Base-by-base conservation (phyloP, 108 stramenopile genomes). In the Cyclotella choctawhatcheeana region DNA sequence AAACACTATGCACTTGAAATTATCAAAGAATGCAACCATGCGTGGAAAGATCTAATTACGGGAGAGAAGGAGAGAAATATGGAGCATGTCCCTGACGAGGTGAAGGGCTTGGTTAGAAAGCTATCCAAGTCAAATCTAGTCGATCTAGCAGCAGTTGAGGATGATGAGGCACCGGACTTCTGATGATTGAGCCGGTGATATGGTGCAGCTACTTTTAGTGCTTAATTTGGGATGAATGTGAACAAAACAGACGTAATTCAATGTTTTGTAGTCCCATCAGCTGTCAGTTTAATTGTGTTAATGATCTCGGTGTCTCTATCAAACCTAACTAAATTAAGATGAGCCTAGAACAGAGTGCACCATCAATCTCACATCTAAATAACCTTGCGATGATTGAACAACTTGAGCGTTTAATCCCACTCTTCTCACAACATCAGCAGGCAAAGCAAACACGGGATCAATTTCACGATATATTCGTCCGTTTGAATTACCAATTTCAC, bases 401-500 rank as follows among this genome's bases (percentile, higher is more conserved):
- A 96, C 74, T 61, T 96, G 90, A 27, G 79, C 93, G 20, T 55
- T 56, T 40, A 96, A 60, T 4, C 78, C 79, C 25, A 88, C 60
- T 67, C 64, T 71, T 45, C 67, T 40, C 13, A 94, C 93, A 27
- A 93, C 84, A 69, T 91, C 91, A 16, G 81, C 76, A 5, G 96
- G 96, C 40, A 96, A 67, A 6, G 96, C 96, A 78, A 90, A 96
- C 17, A 96, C 86, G 0, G 96, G 91, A 60, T 96, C 96, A 61
- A 96, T 88, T 45, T 77, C 56, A 33, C 91, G 79, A 60, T 83
- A 90, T 13, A n/a, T 30, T 12, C 24, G 79, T 20, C 71, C 63
- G 33, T 69, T 48, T 16, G 35, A 31, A 21, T 50, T 62, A 18
- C 58, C 77, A 32, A 77, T 62, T 26, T 78, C 53, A 37, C 81